Conservation (phyloP, 441 rosid species). For the Aleurites moluccanus region DNA sequence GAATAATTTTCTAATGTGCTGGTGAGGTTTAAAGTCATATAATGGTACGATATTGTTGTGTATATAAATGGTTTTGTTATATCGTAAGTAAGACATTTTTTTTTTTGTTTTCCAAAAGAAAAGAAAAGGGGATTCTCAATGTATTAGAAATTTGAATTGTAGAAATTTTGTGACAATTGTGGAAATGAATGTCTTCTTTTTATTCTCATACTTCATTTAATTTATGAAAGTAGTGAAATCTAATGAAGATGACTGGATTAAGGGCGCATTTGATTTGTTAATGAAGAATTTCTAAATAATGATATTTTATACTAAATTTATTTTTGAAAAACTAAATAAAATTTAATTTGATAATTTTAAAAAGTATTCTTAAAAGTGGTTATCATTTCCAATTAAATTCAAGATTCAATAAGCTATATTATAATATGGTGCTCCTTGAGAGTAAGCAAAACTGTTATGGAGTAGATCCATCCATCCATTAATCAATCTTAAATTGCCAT, state of each 20-base stretch:
- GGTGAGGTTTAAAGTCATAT: neutral
- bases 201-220: neutral
- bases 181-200: neutral
- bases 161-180: neutral
- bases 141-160: slow-evolving; percentile 11
- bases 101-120: slow-evolving; percentile 1
- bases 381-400: too few species aligned
- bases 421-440: neutral
- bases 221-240: too few species aligned
- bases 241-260: neutral
- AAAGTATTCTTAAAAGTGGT: neutral
- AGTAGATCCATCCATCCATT: neutral
- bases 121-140: neutral
- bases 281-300: neutral
- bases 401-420: neutral
- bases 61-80: neutral
- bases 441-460: neutral
- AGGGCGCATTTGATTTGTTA: neutral
- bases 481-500: neutral
- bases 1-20: slow-evolving; percentile 57
- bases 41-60: neutral
- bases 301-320: neutral
- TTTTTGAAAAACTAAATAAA: neutral
- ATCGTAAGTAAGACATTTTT: neutral
- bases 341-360: too few species aligned